Base-by-base conservation (phyloP, 2,329 filamentous ascomycete species). In the Aspergillus chevalieri region DNA sequence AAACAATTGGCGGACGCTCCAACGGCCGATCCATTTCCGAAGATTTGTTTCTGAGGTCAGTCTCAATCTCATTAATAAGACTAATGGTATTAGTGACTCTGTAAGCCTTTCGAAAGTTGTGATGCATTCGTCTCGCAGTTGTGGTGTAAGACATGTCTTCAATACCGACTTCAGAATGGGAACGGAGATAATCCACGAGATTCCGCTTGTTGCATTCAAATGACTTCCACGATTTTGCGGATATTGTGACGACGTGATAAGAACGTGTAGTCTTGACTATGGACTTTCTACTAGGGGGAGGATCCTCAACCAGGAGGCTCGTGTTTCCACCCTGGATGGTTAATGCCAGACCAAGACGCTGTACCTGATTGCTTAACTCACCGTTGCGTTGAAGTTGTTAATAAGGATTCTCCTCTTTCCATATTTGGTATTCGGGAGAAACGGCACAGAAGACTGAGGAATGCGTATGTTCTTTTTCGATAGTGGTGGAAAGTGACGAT, bases 381-480 rank as follows among this genome's bases (percentile, higher is more conserved):
- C 60, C 54, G 84, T 82, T 1, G 85, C 86, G 53, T 79, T 79
- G 60, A 87, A 88, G 65, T 85, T 87, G 71, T 88, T 88, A 53
- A 86, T 65, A 19, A 74, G 65, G 0, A 74, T 69, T 6, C 66
- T 64, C 2, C 78, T 65, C 47, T 67, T 66, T n/a, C 60, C 58
- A n/a, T 55, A 57, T 15, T 50, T 26, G 2, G 52, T 72, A 0
- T 60, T 65, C 0, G 74, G 74, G 10, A 47, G 50, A 58, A 65
- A 65, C 1, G 59, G 51, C 1, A 57, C 60, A 2, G 70, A 70
- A 52, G 81, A 70, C 56, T 78, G 75, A 1, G 67, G 59, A 41
- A 70, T 65, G 44, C 62, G 57, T 4, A 68, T 55, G 48, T 59
- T 57, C 8, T 60, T 56, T 21, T 61, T 19, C 6, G 15, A 19